Base-by-base conservation (phyloP, 2,329 filamentous ascomycete species). In the Phialemoniopsis sp. region DNA sequence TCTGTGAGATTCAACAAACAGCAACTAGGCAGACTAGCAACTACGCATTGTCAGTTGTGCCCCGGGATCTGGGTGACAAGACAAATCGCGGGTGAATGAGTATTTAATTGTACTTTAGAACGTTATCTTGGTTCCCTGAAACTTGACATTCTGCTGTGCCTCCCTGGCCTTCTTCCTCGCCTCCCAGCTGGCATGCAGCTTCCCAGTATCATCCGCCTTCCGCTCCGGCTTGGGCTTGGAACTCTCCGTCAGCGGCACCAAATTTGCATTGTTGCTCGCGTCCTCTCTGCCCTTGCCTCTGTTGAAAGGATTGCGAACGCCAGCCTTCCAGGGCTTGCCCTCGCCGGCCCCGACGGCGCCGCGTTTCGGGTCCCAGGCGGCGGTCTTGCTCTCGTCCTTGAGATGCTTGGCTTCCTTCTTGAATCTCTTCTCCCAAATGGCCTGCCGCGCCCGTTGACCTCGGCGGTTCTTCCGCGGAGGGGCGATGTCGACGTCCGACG, bases 371-470 rank as follows among this genome's bases (percentile, higher is more conserved):
- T 84, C 79, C 79, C 79, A 83, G 1, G 74, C 76, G 9, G 66
- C 54, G 36, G 77, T 73, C 29, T 69, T 61, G 28, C 36, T 29
- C 39, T 59, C 50, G 34, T 59, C 58, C 42, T 70, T 59, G 32
- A 81, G 58, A 53, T 89, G 86, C 49, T 82, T 85, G 2, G 87
- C 88, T 45, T 76, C 72, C 13, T 73, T 69, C 36, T 86, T 86
- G 57, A 74, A 91, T 56, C 90, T 91, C 65, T 87, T 83, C 66
- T 91, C 87, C 69, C 81, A 86, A 42, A 93, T 85, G 17, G 81
- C 78, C 55, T 87, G 85, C 8, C 87, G 78, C n/a, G 84, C 85
- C 32, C 81, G 76, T 62, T 94, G 87, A 4, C 87, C 87, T 14
- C 80, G 73, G 16, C 85, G 73, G 52, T 91, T 90, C 62, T 89